Evolutionary conservation across 1,284 basidiomycete species (phyloP), one percentile per base, ranked within the genome.

Genomic region (Sphaerobolus stellatus): DNA sequence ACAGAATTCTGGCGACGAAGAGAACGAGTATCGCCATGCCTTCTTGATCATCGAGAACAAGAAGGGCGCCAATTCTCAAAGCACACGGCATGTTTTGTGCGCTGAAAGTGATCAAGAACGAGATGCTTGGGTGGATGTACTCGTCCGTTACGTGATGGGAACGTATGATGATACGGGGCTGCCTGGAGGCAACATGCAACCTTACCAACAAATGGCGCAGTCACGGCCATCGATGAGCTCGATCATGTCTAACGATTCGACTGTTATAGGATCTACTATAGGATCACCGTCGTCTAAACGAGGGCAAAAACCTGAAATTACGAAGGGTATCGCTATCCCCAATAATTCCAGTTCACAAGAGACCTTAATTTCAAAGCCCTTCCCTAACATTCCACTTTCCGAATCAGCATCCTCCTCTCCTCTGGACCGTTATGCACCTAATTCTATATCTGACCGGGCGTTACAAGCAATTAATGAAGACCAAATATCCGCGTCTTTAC

Each of bases 21-120:
- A 97, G 64, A 92, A 92, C 65, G 91, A 97, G 59, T 97, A 96
- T 63, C 83, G 94, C 25, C 96, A 99, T 66, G 96, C 96, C 0
- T 98, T 99, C 75, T 82, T 99, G 56, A 93, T 99, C 65, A 92
- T 98, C 58, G 94, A 98, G 70, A 81, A 82, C 20, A 87, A 85
- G 66, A 85, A 83, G 52, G 82, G 80, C 2, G 86, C 86, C 13
- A 81, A 80, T 44, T 84, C 88, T 4, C 81, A 86, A 48, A 83
- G 83, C 59, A 81, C 88, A 49, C 80, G 92, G 22, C 96, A 98
- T 68, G 94, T 99, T 29, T 76, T 99, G 4, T 98, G 96, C 65
- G 96, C 96, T 0, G 93, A 97, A 71, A 98, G 90, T 66, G 96
- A 99, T 70, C 75, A 79, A 46, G 94, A 97, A 66, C 81, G 96